Percentiles rank a stretch among this genome's conserved stretches.
Evolutionary conservation across 257 asterid genomes (phyloP).

Genomic region (Cinchona pubescens): DNA sequence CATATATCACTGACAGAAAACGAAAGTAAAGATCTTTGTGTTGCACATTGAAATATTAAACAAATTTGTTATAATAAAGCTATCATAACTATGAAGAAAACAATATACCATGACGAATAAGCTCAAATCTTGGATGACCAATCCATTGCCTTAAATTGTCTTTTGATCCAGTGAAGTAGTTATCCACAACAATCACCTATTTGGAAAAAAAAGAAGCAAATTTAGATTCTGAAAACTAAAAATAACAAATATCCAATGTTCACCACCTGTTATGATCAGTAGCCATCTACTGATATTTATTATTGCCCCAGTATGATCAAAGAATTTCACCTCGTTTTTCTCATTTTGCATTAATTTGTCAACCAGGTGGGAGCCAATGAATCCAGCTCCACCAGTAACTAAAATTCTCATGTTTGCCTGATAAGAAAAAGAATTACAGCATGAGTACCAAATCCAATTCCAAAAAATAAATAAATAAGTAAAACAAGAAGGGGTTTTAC

Average conservation of each 20-base stretch:
- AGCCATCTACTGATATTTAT: neutral
- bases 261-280: neutral
- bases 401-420: slow-evolving; percentile 97
- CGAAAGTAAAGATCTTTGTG: neutral
- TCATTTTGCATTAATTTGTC: slow-evolving; percentile 92
- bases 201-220: neutral
- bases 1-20: neutral
- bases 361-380: slow-evolving; percentile 97
- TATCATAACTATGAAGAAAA: neutral
- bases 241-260: neutral
- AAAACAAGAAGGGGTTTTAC: neutral
- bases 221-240: neutral
- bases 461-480: neutral
- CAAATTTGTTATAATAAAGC: neutral
- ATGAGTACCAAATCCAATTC: neutral
- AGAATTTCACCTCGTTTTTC: slow-evolving; percentile 73
- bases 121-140: slow-evolving; percentile 98
- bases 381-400: slow-evolving; percentile 99
- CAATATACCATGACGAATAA: slow-evolving; percentile 81
- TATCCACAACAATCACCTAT: slow-evolving; percentile 89
- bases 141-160: slow-evolving; percentile 90
- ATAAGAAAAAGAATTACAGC: slow-evolving; percentile 9
- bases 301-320: neutral
- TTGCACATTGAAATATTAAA: neutral
- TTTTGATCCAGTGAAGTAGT: slow-evolving; percentile 95